These are phyloP conservation scores for Cercis canadensis DNA, from an alignment of 306 rosid genomes.

Conservation along the genomic window DNA sequence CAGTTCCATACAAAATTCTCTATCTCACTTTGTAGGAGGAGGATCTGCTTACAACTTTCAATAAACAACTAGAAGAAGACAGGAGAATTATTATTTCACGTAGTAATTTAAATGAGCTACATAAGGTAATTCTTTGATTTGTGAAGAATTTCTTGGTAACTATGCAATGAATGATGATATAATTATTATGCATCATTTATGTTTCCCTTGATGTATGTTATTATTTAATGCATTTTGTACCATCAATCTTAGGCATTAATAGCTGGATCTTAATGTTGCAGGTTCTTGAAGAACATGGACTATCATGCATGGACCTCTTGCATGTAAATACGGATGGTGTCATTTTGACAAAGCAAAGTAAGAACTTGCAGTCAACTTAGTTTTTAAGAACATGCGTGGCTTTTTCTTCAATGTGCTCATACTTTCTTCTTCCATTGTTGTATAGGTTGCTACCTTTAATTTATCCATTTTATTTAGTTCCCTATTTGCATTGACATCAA, in stretches of 20 bases:
- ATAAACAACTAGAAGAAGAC: constrained; percentile 94
- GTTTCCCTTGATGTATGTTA: not conserved
- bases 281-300: constrained; percentile 93
- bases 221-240: constrained; percentile 9
- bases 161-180: not conserved
- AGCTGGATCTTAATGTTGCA: constrained; percentile 42
- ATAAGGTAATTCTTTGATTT: constrained; percentile 57
- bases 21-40: constrained; percentile 70
- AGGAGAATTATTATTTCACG: constrained; percentile 80
- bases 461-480: constrained; percentile 8
- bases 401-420: constrained; percentile 4
- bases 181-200: constrained; percentile 1
- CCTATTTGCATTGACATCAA: not conserved
- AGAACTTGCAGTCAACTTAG: constrained; percentile 37
- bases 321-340: constrained; percentile 70
- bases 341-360: constrained; percentile 81
- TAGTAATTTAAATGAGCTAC: constrained; percentile 83
- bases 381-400: not conserved
- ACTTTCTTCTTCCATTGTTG: constrained; percentile 29
- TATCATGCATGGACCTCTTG: constrained; percentile 76
- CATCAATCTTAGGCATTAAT: constrained; percentile 33
- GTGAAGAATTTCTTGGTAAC: constrained; percentile 16
- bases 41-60: constrained; percentile 70
- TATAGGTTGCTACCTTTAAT: constrained; percentile 5
- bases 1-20: constrained; percentile 34